Evolutionary conservation across 352 stramenopile genomes (phyloP).

Genomic region (Pythium aristosporum): DNA sequence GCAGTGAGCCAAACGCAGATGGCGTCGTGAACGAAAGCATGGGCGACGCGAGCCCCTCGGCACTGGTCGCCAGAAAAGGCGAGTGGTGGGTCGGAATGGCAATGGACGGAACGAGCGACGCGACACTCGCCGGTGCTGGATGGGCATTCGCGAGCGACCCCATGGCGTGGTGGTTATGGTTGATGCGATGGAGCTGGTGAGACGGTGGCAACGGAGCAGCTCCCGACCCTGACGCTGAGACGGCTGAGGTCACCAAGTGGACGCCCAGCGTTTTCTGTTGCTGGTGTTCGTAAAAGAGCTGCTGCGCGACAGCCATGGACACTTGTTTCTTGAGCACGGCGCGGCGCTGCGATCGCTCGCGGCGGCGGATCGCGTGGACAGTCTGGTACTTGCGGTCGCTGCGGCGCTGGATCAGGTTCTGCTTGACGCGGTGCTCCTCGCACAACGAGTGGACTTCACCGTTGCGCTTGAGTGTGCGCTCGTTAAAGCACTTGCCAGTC

Average conservation of each 20-base stretch:
- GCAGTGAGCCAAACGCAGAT: constrained; percentile 3
- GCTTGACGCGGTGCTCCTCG: constrained; percentile 82
- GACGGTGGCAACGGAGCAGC: too few species aligned
- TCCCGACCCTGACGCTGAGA: not conserved
- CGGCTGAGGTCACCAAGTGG: constrained; percentile 26
- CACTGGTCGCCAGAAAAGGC: constrained; percentile 27
- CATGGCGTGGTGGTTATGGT: constrained; percentile 1
- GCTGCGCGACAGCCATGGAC: constrained; percentile 73
- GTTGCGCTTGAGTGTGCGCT: constrained; percentile 83
- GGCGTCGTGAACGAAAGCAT: constrained; percentile 35
- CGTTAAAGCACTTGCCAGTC: constrained; percentile 87
- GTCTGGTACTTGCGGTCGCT: constrained; percentile 86
- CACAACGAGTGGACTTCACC: constrained; percentile 79
- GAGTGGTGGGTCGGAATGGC: constrained; percentile 38
- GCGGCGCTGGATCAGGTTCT: constrained; percentile 84
- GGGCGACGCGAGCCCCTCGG: constrained; percentile 29
- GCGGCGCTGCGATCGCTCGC: constrained; percentile 73
- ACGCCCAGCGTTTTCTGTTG: constrained; percentile 68
- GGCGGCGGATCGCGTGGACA: constrained; percentile 75
- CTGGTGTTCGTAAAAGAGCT: constrained; percentile 80
- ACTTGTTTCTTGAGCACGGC: constrained; percentile 82
- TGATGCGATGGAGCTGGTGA: constrained; percentile 1
- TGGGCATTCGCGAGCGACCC: constrained; percentile 17
- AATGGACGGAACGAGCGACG: constrained; percentile 40
- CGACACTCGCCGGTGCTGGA: constrained; percentile 1